phyloP scores from a whole-genome alignment of 371 early-diverging fungal genomes.

The Coemansia sp. region DNA sequence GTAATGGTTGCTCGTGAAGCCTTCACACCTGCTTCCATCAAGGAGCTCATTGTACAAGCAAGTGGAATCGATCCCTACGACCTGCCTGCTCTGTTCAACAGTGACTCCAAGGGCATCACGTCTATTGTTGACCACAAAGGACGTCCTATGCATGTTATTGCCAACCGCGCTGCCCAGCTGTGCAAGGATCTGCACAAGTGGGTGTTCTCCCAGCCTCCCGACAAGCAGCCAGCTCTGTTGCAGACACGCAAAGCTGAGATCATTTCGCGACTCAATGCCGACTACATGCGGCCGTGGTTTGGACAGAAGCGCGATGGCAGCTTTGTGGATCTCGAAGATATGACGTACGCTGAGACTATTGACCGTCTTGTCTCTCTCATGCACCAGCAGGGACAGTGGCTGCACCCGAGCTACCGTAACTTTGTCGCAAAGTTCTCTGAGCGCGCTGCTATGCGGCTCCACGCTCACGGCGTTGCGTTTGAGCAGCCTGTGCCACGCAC shows the following conservation, averaged over 20 bases:
- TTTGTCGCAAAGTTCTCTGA: conserved; percentile 82
- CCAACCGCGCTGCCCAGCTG: conserved; percentile 87
- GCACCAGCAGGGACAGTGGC: conserved; percentile 82
- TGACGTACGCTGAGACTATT: conserved; percentile 91
- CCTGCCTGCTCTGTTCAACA: conserved; percentile 72
- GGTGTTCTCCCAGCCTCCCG: conserved; percentile 80
- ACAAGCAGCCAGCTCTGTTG: conserved; percentile 77
- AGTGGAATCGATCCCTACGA: conserved; percentile 77
- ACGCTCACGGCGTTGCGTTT: conserved; percentile 63
- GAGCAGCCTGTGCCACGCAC: conserved; percentile 66
- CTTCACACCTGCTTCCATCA: conserved; percentile 73
- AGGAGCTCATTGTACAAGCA: conserved; percentile 86
- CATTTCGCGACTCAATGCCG: conserved; percentile 82
- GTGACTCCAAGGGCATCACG: conserved; percentile 79
- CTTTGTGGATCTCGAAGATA: conserved; percentile 74
- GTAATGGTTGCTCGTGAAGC: conserved; percentile 93
- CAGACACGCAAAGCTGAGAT: conserved; percentile 84
- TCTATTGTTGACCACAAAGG: conserved; percentile 90
- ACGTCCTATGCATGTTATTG: conserved; percentile 93
- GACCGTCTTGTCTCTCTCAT: conserved; percentile 79
- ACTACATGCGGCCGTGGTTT: conserved; percentile 83
- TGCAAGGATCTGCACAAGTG: conserved; percentile 93
- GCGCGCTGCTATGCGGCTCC: conserved; percentile 87
- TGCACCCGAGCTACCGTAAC: conserved; percentile 75
- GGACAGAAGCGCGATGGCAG: conserved; percentile 73